These are phyloP conservation scores for Cynara cardunculus DNA, from an alignment of 129 eudicot species.

Conservation along the genomic window DNA sequence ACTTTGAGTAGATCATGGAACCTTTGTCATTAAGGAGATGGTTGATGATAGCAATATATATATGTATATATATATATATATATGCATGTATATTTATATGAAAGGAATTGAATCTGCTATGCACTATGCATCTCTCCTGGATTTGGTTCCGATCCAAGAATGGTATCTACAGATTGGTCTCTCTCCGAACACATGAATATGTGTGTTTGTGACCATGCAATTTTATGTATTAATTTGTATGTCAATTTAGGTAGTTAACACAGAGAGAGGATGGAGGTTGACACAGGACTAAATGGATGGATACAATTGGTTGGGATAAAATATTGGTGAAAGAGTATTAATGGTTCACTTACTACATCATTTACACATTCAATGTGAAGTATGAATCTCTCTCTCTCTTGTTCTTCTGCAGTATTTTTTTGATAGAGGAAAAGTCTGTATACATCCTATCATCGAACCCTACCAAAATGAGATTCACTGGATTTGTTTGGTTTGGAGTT, in stretches of 20 bases:
- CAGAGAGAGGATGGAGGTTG: conserved; percentile 4
- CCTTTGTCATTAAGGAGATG: conserved; percentile 40
- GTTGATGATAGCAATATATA: conserved; percentile 8
- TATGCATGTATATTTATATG: background rate
- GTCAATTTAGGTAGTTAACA: background rate
- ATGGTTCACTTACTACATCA: conserved; percentile 24
- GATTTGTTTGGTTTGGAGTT: background rate
- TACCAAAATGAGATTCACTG: background rate
- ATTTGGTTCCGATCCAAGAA: conserved; percentile 1
- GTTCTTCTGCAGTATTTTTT: background rate
- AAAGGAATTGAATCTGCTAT: background rate
- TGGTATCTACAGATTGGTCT: conserved; percentile 17
- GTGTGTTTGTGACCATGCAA: background rate
- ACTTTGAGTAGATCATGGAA: conserved; percentile 23
- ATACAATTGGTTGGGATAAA: conserved; percentile 33
- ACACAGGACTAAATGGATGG: conserved; percentile 36
- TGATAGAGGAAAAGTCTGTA: background rate
- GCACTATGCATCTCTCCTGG: conserved; percentile 14
- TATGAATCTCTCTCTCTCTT: background rate
- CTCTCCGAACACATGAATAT: background rate
- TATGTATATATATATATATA: background rate
- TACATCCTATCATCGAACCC: background rate
- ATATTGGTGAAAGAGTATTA: conserved; percentile 35
- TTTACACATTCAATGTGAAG: conserved; percentile 28
- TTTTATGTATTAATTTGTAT: conserved; percentile 2